Conservation (phyloP, 306 rosid species). For the Prosopis cineraria region DNA sequence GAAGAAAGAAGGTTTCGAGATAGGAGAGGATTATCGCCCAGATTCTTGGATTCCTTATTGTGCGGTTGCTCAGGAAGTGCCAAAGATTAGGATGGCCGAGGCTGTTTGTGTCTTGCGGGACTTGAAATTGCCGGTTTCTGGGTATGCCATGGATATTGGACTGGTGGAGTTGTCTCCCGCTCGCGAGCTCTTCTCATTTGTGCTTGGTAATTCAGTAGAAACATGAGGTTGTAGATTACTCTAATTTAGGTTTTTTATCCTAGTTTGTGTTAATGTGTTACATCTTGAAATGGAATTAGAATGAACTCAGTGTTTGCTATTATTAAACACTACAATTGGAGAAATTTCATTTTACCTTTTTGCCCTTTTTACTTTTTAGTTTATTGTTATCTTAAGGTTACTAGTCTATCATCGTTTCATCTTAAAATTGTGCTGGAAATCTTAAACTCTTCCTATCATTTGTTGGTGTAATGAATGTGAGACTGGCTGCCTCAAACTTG, state of each 20-base stretch:
- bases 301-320: slow-evolving; percentile 32
- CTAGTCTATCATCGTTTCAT: neutral
- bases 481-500: neutral
- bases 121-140: slow-evolving; percentile 82
- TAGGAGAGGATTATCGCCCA: slow-evolving; percentile 57
- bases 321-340: neutral
- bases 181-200: slow-evolving; percentile 81
- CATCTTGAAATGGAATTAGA: slow-evolving; percentile 28
- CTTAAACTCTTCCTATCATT: slow-evolving; percentile 15
- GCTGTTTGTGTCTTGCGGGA: slow-evolving; percentile 81
- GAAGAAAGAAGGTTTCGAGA: slow-evolving; percentile 69
- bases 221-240: slow-evolving; percentile 43
- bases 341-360: slow-evolving; percentile 21
- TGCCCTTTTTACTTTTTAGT: slow-evolving; percentile 23
- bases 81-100: slow-evolving; percentile 67
- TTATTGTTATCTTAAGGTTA: slow-evolving; percentile 2
- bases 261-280: slow-evolving; percentile 9
- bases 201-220: slow-evolving; percentile 67
- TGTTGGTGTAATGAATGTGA: slow-evolving; percentile 18
- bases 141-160: slow-evolving; percentile 86
- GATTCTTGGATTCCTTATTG: slow-evolving; percentile 85
- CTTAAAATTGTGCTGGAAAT: slow-evolving; percentile 12
- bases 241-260: neutral
- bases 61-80: slow-evolving; percentile 77
- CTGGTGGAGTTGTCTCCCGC: slow-evolving; percentile 83